Conservation (phyloP, 1,139 yeast species). For the Eremothecium gossypii region DNA sequence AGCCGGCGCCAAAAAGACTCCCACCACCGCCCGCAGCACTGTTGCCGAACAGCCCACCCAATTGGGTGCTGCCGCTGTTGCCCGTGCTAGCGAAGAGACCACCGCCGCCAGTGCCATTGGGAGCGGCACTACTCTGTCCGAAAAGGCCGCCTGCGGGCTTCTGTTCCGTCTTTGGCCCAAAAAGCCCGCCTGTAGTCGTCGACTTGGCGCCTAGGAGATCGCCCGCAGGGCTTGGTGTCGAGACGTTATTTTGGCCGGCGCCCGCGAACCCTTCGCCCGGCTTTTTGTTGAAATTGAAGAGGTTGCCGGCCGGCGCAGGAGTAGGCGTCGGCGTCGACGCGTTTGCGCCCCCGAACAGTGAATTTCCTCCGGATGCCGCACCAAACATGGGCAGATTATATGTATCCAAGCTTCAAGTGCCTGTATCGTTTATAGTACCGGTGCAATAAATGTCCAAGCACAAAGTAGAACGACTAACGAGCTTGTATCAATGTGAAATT, state of each 20-base stretch:
- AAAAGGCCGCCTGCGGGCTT: neutral
- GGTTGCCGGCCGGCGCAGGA: constrained; percentile 20
- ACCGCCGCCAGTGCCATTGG: constrained; percentile 8
- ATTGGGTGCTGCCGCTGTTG: constrained; percentile 9
- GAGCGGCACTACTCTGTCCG: constrained; percentile 2
- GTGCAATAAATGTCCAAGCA: no score
- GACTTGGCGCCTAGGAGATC: constrained; percentile 11
- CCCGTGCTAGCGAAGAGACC: constrained; percentile 28
- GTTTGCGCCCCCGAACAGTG: constrained; percentile 21
- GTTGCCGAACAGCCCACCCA: constrained; percentile 10
- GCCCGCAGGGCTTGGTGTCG: constrained; percentile 25
- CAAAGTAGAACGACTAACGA: no score
- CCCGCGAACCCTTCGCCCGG: constrained; percentile 19
- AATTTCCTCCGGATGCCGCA: constrained; percentile 17
- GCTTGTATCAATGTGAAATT: no score
- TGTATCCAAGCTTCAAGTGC: no score
- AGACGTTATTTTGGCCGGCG: constrained; percentile 15
- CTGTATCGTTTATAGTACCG: no score
- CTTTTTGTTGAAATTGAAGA: constrained; percentile 15
- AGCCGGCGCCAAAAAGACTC: constrained; percentile 2
- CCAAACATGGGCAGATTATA: constrained; percentile 19
- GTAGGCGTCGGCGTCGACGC: constrained; percentile 29
- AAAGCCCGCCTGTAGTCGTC: constrained; percentile 1
- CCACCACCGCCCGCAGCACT: neutral
- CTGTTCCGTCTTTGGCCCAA: neutral